These are phyloP conservation scores for Wickerhamomyces pijperi DNA, from an alignment of 805 yeast species.

Conservation along the genomic window DNA sequence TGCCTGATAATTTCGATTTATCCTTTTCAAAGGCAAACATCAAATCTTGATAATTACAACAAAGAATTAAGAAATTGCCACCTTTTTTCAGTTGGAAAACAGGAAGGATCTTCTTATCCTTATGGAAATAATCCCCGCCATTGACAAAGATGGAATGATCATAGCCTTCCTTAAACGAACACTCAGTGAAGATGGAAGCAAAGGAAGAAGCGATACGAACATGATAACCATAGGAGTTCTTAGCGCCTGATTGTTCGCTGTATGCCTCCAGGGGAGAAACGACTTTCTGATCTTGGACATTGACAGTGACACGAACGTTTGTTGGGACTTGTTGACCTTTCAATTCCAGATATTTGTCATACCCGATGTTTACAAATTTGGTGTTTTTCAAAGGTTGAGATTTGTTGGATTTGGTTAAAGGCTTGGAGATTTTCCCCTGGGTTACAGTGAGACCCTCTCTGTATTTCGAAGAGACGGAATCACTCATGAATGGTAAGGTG, in stretches of 20 bases:
- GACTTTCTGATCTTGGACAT: slow-evolving; percentile 44
- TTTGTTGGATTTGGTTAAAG: slow-evolving; percentile 26
- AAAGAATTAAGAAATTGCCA: slow-evolving; percentile 37
- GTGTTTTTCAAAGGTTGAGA: slow-evolving; percentile 46
- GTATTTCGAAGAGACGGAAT: slow-evolving; percentile 27
- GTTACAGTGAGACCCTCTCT: slow-evolving; percentile 50
- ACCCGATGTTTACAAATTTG: slow-evolving; percentile 70
- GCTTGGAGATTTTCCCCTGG: slow-evolving; percentile 26
- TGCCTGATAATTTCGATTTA: slow-evolving; percentile 36
- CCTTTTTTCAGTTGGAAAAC: slow-evolving; percentile 10
- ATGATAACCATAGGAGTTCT: slow-evolving; percentile 57
- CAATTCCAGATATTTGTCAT: slow-evolving; percentile 44
- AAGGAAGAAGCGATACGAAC: slow-evolving; percentile 58
- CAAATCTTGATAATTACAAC: slow-evolving; percentile 54
- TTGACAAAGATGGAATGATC: slow-evolving; percentile 53
- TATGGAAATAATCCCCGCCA: slow-evolving; percentile 51
- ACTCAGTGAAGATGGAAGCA: slow-evolving; percentile 59
- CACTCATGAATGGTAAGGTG: slow-evolving; percentile 62
- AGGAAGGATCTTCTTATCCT: slow-evolving; percentile 20
- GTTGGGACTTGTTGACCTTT: slow-evolving; percentile 54
- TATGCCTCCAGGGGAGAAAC: slow-evolving; percentile 69
- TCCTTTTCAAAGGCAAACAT: slow-evolving; percentile 42
- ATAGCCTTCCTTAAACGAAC: slow-evolving; percentile 58
- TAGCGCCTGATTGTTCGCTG: slow-evolving; percentile 44
- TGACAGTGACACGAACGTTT: slow-evolving; percentile 74